These are phyloP conservation scores for Panaeolus papilionaceus DNA, from an alignment of 768 basidiomycete genomes.

Conservation along the genomic window DNA sequence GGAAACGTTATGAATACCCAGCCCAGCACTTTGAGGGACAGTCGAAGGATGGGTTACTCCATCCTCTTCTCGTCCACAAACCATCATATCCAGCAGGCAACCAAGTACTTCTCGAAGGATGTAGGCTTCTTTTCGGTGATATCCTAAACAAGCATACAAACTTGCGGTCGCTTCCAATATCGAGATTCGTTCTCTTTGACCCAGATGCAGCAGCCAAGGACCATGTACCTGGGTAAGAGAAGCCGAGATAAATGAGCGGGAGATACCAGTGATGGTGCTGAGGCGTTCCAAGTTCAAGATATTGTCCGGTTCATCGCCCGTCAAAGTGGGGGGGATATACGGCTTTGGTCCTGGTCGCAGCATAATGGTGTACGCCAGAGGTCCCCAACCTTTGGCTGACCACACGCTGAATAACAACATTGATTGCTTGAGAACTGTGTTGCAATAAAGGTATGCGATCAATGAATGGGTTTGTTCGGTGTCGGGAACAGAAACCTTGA, in stretches of 20 bases:
- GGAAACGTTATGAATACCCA: conserved; percentile 52
- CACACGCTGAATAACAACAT: conserved; percentile 79
- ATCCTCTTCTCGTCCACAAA: conserved; percentile 83
- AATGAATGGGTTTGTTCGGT: conserved; percentile 65
- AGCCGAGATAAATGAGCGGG: conserved; percentile 68
- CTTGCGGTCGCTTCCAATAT: conserved; percentile 75
- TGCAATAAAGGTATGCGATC: conserved; percentile 70
- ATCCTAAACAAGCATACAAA: conserved; percentile 82
- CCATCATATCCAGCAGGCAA: conserved; percentile 82
- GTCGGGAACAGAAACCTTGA: conserved; percentile 59
- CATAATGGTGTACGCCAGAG: conserved; percentile 77
- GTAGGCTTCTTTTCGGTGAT: conserved; percentile 88
- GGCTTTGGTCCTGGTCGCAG: conserved; percentile 67
- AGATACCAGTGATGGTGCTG: conserved; percentile 70
- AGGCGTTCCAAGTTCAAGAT: conserved; percentile 68
- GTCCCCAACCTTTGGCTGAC: conserved; percentile 90
- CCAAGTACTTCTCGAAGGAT: conserved; percentile 86
- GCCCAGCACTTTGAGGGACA: conserved; percentile 46
- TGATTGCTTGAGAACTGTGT: conserved; percentile 74
- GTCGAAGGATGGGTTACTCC: conserved; percentile 51
- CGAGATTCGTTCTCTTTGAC: conserved; percentile 74
- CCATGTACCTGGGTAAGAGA: conserved; percentile 80
- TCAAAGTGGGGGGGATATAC: conserved; percentile 64
- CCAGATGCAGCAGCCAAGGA: conserved; percentile 86
- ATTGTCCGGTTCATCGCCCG: conserved; percentile 49